These are phyloP conservation scores for Salicornia ramosissima DNA, from an alignment of 148 eudicot species.

Conservation along the genomic window DNA sequence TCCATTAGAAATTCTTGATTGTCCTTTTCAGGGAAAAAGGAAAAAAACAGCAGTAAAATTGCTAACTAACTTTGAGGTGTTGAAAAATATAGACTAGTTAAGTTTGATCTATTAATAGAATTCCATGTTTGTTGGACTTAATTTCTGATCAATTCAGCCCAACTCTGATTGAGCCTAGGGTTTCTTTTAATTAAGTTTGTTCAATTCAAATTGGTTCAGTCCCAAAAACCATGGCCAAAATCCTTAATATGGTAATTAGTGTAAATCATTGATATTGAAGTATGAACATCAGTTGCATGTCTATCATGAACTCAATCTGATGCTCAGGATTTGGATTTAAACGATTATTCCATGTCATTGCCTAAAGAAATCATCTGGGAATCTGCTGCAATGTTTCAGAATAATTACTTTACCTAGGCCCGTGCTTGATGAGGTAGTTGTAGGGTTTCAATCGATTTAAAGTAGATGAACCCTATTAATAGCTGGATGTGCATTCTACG, in stretches of 20 bases:
- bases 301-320: not conserved
- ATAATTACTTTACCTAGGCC: not conserved
- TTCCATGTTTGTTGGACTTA: too few relatives aligned
- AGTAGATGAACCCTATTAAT: not conserved
- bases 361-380: not conserved
- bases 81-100: not conserved
- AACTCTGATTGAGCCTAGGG: too few relatives aligned
- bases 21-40: slow-evolving; percentile 12
- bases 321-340: not conserved
- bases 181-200: too few relatives aligned
- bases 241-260: too few relatives aligned
- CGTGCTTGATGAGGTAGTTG: not conserved
- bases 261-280: not conserved
- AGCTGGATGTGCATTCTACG: not conserved
- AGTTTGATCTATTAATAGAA: not conserved
- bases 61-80: slow-evolving; percentile 6
- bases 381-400: not conserved
- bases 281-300: slow-evolving; percentile 4
- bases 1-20: not conserved
- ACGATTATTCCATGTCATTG: not conserved
- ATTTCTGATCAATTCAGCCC: too few relatives aligned
- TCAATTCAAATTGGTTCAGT: too few relatives aligned
- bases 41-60: not conserved
- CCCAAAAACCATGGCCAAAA: too few relatives aligned
- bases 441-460: not conserved